These are phyloP conservation scores for Lactarius vividus DNA, from an alignment of 768 basidiomycete genomes.

Conservation along the genomic window DNA sequence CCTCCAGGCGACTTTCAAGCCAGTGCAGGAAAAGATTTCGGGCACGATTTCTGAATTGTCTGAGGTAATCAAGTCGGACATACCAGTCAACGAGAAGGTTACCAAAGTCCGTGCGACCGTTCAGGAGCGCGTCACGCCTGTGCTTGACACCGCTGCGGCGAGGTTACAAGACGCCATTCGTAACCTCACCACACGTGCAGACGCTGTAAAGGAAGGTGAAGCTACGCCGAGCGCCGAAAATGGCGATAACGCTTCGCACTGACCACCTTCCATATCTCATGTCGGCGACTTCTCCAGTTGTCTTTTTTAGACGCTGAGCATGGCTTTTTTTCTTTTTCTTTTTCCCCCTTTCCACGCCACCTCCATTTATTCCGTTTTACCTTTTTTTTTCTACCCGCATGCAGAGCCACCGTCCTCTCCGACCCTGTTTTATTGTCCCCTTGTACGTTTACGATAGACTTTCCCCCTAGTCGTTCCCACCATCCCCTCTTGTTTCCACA, in stretches of 20 bases:
- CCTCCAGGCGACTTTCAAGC: slow-evolving; percentile 58
- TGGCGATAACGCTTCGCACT: slow-evolving; percentile 24
- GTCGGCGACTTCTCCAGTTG: not conserved
- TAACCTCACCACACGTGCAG: slow-evolving; percentile 23
- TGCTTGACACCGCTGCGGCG: slow-evolving; percentile 46
- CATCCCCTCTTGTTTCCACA: not conserved
- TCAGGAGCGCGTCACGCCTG: slow-evolving; percentile 55
- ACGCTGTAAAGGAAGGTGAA: slow-evolving; percentile 28
- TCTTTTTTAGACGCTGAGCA: slow-evolving; percentile 7
- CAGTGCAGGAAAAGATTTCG: slow-evolving; percentile 54
- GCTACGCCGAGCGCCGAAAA: slow-evolving; percentile 17
- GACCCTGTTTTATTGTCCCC: slow-evolving; percentile 6
- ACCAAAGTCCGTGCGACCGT: slow-evolving; percentile 55
- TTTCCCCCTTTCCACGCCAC: not conserved
- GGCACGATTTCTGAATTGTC: slow-evolving; percentile 53
- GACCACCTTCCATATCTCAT: slow-evolving; percentile 4
- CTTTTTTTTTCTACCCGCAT: not conserved
- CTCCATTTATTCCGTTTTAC: slow-evolving; percentile 6
- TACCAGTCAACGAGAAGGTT: slow-evolving; percentile 63
- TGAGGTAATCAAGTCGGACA: slow-evolving; percentile 51
- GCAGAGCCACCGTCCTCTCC: not conserved
- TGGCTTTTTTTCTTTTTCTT: not conserved
- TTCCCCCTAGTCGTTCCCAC: slow-evolving; percentile 5
- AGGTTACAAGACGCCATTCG: slow-evolving; percentile 36
- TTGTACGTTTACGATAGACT: slow-evolving; percentile 19